These are phyloP conservation scores for Petunia secreta DNA, from an alignment of 257 asterid species.

Conservation along the genomic window DNA sequence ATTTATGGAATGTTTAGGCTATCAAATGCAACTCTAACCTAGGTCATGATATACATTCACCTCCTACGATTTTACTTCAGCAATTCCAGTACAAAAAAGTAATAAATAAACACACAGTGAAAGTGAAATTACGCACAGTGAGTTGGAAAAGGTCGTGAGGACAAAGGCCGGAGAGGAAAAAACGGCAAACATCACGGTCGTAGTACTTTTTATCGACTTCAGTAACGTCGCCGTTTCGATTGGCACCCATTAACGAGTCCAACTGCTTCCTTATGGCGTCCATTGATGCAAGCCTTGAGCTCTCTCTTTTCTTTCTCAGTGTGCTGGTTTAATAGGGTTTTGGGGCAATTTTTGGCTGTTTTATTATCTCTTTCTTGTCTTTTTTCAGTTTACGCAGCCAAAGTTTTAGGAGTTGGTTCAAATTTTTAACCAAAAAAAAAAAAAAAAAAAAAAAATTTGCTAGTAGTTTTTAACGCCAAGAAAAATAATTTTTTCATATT, in stretches of 20 bases:
- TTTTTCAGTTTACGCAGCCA: neutral
- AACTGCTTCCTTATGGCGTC: conserved; percentile 93
- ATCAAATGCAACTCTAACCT: too few relatives aligned
- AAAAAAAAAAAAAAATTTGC: too few relatives aligned
- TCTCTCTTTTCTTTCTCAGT: neutral
- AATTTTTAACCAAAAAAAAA: too few relatives aligned
- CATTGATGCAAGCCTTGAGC: conserved; percentile 37
- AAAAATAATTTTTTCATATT: too few relatives aligned
- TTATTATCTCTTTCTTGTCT: too few relatives aligned
- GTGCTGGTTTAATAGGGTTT: neutral
- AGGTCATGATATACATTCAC: too few relatives aligned
- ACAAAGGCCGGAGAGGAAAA: conserved; percentile 88
- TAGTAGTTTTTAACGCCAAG: too few relatives aligned
- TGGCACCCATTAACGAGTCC: conserved; percentile 90
- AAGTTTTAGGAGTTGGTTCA: too few relatives aligned
- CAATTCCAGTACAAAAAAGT: neutral
- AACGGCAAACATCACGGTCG: conserved; percentile 96
- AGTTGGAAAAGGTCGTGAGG: conserved; percentile 95
- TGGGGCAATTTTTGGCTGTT: neutral
- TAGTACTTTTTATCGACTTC: conserved; percentile 84
- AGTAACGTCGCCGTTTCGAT: conserved; percentile 80
- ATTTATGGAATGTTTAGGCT: too few relatives aligned
- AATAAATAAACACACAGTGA: too few relatives aligned
- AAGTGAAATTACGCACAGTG: conserved; percentile 50
- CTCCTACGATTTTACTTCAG: neutral